Evolutionary conservation across 352 stramenopile species (phyloP).

Genomic region (Blastocystis sp.): DNA sequence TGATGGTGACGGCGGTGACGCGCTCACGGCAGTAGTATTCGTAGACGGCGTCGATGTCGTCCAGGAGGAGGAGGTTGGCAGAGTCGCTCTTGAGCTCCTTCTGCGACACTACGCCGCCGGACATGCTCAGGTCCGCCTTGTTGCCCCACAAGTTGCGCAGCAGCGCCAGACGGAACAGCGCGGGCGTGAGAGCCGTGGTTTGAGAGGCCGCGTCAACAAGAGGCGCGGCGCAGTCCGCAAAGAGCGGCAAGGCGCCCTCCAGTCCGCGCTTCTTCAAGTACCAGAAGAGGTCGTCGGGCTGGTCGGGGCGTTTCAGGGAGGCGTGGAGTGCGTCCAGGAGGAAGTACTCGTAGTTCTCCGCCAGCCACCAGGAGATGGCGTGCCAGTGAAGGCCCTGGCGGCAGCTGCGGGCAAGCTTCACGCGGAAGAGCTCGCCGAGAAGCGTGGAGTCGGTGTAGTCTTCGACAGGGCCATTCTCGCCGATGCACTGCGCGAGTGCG

Average conservation of each 20-base stretch:
- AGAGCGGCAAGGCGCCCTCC: not conserved
- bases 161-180: not conserved
- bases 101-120: slow-evolving; percentile 3
- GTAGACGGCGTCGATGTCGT: slow-evolving; percentile 7
- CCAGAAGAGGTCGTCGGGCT: slow-evolving; percentile 39
- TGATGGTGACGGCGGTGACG: not conserved
- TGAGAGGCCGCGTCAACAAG: not conserved
- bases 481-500: not conserved
- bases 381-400: not conserved
- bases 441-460: not conserved
- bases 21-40: not conserved
- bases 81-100: not conserved
- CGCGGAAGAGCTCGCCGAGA: slow-evolving; percentile 15
- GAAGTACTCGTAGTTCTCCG: slow-evolving; percentile 64
- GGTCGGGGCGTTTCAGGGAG: not conserved
- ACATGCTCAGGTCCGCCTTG: slow-evolving; percentile 69
- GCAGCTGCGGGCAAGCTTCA: not conserved
- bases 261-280: slow-evolving; percentile 27
- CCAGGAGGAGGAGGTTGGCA: slow-evolving; percentile 1
- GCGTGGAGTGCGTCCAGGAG: slow-evolving; percentile 22
- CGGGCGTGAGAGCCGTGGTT: not conserved
- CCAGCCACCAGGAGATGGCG: slow-evolving; percentile 54
- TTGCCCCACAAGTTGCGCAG: slow-evolving; percentile 59
- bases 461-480: not conserved
- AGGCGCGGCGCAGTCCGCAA: not conserved